Percentiles rank a stretch among this genome's conserved stretches.
Evolutionary conservation across 1,139 yeast species (phyloP).

Genomic region (Entelexis paramagnoliae): DNA sequence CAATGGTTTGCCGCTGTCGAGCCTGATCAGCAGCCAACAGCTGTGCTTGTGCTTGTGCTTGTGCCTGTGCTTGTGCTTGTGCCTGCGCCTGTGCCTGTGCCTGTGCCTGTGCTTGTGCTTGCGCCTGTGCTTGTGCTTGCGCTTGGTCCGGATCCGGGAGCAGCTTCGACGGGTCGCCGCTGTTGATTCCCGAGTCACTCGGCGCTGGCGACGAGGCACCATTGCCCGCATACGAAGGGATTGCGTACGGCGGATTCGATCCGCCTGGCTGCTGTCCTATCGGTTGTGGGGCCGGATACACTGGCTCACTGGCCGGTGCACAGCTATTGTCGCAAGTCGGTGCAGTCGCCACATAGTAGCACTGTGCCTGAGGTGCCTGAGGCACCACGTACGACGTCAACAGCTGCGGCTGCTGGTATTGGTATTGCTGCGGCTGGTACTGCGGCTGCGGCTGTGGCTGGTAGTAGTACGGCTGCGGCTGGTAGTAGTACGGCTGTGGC

Average conservation of each 20-base stretch:
- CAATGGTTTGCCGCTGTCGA: neutral
- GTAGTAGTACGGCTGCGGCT: conserved; percentile 6
- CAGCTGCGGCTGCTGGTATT: neutral
- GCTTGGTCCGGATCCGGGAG: neutral
- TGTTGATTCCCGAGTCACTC: neutral
- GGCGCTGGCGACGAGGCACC: neutral
- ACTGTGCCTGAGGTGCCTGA: neutral
- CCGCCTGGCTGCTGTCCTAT: neutral
- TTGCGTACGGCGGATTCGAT: neutral
- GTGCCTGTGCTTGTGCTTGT: too few species aligned
- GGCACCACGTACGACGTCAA: neutral
- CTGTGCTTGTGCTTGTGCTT: too few species aligned
- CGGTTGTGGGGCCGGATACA: neutral
- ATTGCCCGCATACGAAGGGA: neutral
- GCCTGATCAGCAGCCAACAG: neutral
- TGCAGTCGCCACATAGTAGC: neutral
- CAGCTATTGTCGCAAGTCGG: neutral
- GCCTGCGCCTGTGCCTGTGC: too few species aligned
- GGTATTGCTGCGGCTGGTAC: neutral
- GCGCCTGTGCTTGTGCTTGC: neutral
- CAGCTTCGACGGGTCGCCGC: neutral
- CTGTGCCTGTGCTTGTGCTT: too few species aligned
- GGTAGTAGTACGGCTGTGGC: conserved; percentile 8
- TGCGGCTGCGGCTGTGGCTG: neutral
- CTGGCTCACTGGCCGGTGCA: neutral